These are phyloP conservation scores for Tylopilus sp. DNA, from an alignment of 768 basidiomycete species.

Conservation along the genomic window DNA sequence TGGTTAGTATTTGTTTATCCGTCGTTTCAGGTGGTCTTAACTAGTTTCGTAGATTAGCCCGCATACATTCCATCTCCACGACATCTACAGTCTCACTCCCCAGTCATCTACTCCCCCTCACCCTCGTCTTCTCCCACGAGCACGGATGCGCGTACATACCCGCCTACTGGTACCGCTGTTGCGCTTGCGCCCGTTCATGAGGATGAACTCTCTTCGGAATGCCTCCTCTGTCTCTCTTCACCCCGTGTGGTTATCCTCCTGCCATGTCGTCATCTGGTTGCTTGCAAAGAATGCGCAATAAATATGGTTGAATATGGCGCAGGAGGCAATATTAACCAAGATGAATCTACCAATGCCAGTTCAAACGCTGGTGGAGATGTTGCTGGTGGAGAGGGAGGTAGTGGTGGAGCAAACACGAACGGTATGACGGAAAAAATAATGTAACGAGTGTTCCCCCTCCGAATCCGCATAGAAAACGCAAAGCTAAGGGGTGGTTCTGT, in stretches of 20 bases:
- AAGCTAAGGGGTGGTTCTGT: slow-evolving; percentile 97
- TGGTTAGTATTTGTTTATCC: slow-evolving; percentile 39
- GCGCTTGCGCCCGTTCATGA: slow-evolving; percentile 37
- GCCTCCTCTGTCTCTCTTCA: slow-evolving; percentile 88
- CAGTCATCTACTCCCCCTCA: slow-evolving; percentile 36
- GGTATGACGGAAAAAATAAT: slow-evolving; percentile 25
- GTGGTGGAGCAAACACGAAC: slow-evolving; percentile 13
- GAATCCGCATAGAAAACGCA: slow-evolving; percentile 72
- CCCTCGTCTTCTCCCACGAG: slow-evolving; percentile 37
- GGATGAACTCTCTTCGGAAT: slow-evolving; percentile 80
- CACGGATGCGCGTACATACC: slow-evolving; percentile 43
- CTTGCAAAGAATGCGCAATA: slow-evolving; percentile 91
- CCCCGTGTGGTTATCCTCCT: slow-evolving; percentile 90
- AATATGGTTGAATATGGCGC: slow-evolving; percentile 99
- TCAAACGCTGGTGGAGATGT: slow-evolving; percentile 20
- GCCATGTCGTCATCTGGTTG: slow-evolving; percentile 91
- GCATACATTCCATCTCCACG: slow-evolving; percentile 92
- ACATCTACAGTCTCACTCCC: slow-evolving; percentile 88
- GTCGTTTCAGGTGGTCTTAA: neutral
- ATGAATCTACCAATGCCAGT: slow-evolving; percentile 35
- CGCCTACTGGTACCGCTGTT: slow-evolving; percentile 31
- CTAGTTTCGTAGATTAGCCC: slow-evolving; percentile 63
- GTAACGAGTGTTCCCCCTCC: slow-evolving; percentile 28
- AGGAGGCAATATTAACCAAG: slow-evolving; percentile 77
- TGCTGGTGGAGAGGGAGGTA: too few species aligned